phyloP scores from a whole-genome alignment of 257 asterid genomes.

The Solanum stenotomum region DNA sequence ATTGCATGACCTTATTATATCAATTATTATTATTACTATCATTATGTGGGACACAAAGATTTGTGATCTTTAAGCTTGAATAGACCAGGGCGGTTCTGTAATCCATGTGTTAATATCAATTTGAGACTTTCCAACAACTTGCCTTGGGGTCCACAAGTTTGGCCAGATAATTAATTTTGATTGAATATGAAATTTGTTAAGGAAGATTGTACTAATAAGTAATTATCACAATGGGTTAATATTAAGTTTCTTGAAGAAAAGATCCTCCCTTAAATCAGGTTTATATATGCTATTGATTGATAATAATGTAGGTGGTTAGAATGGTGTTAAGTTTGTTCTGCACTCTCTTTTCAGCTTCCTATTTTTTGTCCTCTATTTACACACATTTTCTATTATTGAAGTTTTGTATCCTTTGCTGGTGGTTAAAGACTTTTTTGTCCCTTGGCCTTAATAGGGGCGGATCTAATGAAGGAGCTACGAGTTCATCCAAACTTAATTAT shows the following conservation, averaged over 20 bases:
- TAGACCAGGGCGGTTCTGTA: conserved; percentile 7
- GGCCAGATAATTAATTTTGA: conserved; percentile 3
- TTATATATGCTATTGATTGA: neutral
- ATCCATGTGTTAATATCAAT: conserved; percentile 12
- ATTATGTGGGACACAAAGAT: conserved; percentile 11
- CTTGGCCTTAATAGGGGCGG: neutral
- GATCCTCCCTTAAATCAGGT: neutral
- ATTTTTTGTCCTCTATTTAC: neutral
- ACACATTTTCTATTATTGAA: neutral
- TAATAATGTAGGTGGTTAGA: neutral
- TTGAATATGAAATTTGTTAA: neutral
- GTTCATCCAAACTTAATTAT: neutral
- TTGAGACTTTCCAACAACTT: conserved; percentile 1
- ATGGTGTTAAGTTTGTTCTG: conserved; percentile 9
- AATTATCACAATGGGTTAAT: neutral
- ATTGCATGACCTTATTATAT: neutral
- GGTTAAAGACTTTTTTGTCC: neutral
- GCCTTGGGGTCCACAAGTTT: conserved; percentile 35
- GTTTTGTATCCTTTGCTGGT: neutral
- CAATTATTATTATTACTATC: neutral
- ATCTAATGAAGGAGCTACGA: neutral
- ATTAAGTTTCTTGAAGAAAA: neutral
- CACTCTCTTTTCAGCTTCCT: conserved; percentile 6
- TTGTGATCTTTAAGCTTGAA: conserved; percentile 10
- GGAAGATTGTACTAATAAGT: conserved; percentile 12